These are phyloP conservation scores for Scedosporium minutisporum DNA, from an alignment of 2,329 filamentous ascomycete species.

Conservation along the genomic window DNA sequence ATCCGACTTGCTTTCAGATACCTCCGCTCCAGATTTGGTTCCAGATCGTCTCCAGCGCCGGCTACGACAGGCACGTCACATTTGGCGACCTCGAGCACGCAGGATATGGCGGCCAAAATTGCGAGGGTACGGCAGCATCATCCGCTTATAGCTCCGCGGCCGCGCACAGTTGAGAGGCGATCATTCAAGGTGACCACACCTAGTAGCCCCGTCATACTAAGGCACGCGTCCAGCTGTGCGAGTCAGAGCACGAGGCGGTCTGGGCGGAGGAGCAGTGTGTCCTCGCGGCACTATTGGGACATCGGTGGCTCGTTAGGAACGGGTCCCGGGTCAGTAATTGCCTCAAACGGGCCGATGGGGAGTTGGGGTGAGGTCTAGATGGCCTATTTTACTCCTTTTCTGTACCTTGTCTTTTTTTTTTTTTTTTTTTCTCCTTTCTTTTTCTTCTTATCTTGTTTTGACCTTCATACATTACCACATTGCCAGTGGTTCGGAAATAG, in stretches of 20 bases:
- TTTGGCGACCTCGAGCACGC: slow-evolving; percentile 39
- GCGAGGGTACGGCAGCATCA: slow-evolving; percentile 84
- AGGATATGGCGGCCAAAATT: slow-evolving; percentile 64
- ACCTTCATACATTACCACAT: not conserved
- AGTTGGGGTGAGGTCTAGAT: slow-evolving; percentile 65
- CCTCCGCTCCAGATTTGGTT: slow-evolving; percentile 64
- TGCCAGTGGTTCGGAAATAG: not conserved
- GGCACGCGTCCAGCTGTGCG: slow-evolving; percentile 61
- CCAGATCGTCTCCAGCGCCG: slow-evolving; percentile 32
- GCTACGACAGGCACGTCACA: slow-evolving; percentile 34
- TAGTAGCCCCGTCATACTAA: slow-evolving; percentile 35
- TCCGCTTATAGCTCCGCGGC: slow-evolving; percentile 62
- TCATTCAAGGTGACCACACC: slow-evolving; percentile 46
- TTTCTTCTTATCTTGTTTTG: not conserved
- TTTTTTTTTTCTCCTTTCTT: not conserved
- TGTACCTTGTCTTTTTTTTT: not conserved
- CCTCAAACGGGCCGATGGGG: slow-evolving; percentile 57
- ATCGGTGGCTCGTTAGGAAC: slow-evolving; percentile 73
- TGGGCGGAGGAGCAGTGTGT: slow-evolving; percentile 56
- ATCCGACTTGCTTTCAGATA: slow-evolving; percentile 88
- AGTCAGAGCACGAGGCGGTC: slow-evolving; percentile 78
- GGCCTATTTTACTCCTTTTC: not conserved
- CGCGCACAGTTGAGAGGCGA: slow-evolving; percentile 41
- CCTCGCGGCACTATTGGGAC: slow-evolving; percentile 85
- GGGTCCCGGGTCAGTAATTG: slow-evolving; percentile 50